Evolutionary conservation across 2,329 filamentous ascomycete species (phyloP), one percentile per base, ranked within the genome.

Genomic region (Calonectria naviculata): DNA sequence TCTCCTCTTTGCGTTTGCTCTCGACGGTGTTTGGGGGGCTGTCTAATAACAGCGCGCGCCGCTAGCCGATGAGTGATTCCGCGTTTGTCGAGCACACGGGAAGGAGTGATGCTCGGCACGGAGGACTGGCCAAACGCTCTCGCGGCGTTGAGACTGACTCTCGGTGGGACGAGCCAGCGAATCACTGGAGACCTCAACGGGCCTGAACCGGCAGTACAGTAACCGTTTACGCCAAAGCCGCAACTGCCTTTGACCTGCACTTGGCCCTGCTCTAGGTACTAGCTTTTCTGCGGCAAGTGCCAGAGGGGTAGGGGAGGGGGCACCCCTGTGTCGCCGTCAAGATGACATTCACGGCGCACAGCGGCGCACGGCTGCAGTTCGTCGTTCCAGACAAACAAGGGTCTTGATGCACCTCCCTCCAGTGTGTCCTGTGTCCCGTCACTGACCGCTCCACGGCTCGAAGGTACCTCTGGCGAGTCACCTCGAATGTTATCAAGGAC

Each of bases 21-120:
- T 65, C 46, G 69, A 67, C 72, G 68, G 46, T 65, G 67, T 68
- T 65, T 26, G 31, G 67, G 65, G 73, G 71, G 72, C 79, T 80
- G 79, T 80, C 80, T 81, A 78, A 79, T 80, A 81, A 81, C 80
- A 78, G 79, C 78, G 44, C 75, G 26, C 71, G 68, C 72, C 68
- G 65, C 76, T 67, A 68, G 72, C 71, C 65, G 63, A 67, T 41
- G 54, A 68, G 47, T 60, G 67, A 71, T 41, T 60, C 61, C 67
- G 73, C 42, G 63, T 65, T 36, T 24, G 36, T 65, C 36, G 65
- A 68, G 34, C 38, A 73, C 60, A 68, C 46, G 67, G 56, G 63
- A 38, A 44, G 24, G 26, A 49, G 65, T 56, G 58, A 67, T 61
- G 21, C 62, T 52, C 63, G 31, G 36, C 26, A 28, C 26, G 24